These are phyloP conservation scores for Aspergillus sp. DNA, from an alignment of 2,329 filamentous ascomycete species.

Conservation along the genomic window DNA sequence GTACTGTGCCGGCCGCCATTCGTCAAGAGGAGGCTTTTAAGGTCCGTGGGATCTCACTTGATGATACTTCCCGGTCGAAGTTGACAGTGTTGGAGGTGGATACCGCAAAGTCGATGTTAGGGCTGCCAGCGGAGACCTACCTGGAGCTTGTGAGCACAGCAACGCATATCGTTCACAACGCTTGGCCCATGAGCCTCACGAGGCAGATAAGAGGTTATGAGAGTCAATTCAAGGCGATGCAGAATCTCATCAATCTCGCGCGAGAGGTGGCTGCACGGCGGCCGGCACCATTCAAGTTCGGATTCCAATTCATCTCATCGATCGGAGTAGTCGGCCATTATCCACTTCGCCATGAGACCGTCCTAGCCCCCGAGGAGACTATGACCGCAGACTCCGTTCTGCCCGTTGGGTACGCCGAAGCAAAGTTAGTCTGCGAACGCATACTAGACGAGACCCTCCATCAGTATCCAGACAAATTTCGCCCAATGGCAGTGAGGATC, in stretches of 20 bases:
- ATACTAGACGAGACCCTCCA: constrained; percentile 52
- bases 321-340: constrained; percentile 41
- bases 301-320: constrained; percentile 44
- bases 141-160: constrained; percentile 33
- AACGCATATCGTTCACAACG: constrained; percentile 46
- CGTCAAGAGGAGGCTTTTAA: constrained; percentile 37
- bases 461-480: constrained; percentile 42
- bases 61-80: constrained; percentile 28
- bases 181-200: constrained; percentile 27
- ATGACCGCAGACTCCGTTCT: constrained; percentile 43
- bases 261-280: constrained; percentile 23
- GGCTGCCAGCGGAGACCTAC: constrained; percentile 45
- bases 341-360: constrained; percentile 18
- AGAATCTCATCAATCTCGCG: constrained; percentile 50
- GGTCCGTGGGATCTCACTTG: constrained; percentile 22
- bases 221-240: constrained; percentile 43
- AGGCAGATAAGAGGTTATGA: constrained; percentile 18
- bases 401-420: constrained; percentile 51
- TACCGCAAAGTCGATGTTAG: constrained; percentile 49
- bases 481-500: constrained; percentile 43
- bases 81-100: constrained; percentile 51
- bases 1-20: constrained; percentile 17
- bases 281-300: constrained; percentile 18
- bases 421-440: constrained; percentile 51
- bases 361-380: constrained; percentile 46